Conservation (phyloP, 2,329 filamentous ascomycete genomes). For the Alternaria infectoria region DNA sequence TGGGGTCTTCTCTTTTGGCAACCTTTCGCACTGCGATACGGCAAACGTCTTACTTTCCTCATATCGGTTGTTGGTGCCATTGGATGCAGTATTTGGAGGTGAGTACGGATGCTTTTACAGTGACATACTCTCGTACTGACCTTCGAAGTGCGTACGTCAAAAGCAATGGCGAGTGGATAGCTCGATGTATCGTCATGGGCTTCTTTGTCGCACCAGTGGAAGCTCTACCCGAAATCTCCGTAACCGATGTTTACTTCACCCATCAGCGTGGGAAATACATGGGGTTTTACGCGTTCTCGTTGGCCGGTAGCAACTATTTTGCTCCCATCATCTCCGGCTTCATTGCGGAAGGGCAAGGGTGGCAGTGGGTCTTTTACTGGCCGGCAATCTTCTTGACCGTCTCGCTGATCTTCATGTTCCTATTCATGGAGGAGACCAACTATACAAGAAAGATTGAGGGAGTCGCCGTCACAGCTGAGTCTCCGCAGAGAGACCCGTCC, state of each 20-base stretch:
- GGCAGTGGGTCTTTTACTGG: constrained; percentile 54
- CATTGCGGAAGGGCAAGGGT: constrained; percentile 45
- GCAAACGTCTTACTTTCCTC: constrained; percentile 58
- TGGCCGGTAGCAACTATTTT: constrained; percentile 46
- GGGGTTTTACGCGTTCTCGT: constrained; percentile 40
- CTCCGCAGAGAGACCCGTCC: constrained; percentile 12
- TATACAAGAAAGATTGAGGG: constrained; percentile 50
- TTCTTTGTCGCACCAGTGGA: constrained; percentile 58
- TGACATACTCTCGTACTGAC: neutral
- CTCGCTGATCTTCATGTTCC: constrained; percentile 60
- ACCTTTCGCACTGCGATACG: constrained; percentile 60
- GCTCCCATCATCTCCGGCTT: constrained; percentile 47
- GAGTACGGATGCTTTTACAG: constrained; percentile 10
- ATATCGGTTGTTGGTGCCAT: constrained; percentile 51
- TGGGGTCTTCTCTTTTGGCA: constrained; percentile 62
- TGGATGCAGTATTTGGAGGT: constrained; percentile 51
- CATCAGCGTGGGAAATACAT: constrained; percentile 43
- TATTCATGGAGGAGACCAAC: constrained; percentile 68
- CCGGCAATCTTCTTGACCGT: constrained; percentile 61
- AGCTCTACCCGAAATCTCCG: constrained; percentile 56
- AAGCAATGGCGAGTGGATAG: constrained; percentile 56
- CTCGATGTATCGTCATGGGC: constrained; percentile 55
- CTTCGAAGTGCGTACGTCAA: constrained; percentile 52
- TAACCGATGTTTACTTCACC: constrained; percentile 51
- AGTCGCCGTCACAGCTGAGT: constrained; percentile 1